These are phyloP conservation scores for Coemansia sp. DNA, from an alignment of 192 early-diverging fungal genomes.

Conservation along the genomic window DNA sequence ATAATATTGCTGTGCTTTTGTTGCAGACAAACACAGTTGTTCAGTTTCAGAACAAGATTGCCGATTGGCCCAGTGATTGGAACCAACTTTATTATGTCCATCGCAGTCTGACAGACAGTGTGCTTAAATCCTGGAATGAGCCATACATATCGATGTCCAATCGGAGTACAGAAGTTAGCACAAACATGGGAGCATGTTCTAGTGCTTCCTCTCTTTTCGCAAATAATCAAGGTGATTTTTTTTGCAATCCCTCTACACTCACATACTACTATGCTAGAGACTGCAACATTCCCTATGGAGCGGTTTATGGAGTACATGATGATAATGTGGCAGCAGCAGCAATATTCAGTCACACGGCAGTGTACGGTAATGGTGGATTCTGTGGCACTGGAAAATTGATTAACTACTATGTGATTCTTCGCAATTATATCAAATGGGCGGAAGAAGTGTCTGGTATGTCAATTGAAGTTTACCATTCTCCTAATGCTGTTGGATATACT, in stretches of 20 bases:
- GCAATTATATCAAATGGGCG: conserved; percentile 29
- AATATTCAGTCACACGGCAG: conserved; percentile 19
- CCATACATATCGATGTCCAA: too few relatives aligned
- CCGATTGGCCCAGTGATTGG: too few relatives aligned
- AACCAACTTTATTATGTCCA: too few relatives aligned
- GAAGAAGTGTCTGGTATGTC: background rate
- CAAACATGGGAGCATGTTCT: conserved; percentile 4
- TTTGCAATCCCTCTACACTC: conserved; percentile 19
- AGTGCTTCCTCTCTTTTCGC: conserved; percentile 4
- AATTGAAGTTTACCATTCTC: background rate
- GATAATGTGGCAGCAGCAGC: conserved; percentile 6
- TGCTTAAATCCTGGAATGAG: too few relatives aligned
- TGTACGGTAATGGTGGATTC: conserved; percentile 7
- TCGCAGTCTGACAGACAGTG: too few relatives aligned
- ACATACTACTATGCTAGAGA: background rate
- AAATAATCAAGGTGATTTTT: conserved; percentile 10
- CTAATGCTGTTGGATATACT: background rate
- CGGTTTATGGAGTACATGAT: conserved; percentile 4
- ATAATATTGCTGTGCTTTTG: too few relatives aligned
- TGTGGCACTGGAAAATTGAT: conserved; percentile 8
- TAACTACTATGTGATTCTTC: conserved; percentile 28
- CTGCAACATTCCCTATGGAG: conserved; percentile 8
- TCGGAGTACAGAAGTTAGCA: too few relatives aligned
- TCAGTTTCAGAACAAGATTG: too few relatives aligned
- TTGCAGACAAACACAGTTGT: background rate